Conservation (phyloP, 768 basidiomycete species). For the Postia placenta region DNA sequence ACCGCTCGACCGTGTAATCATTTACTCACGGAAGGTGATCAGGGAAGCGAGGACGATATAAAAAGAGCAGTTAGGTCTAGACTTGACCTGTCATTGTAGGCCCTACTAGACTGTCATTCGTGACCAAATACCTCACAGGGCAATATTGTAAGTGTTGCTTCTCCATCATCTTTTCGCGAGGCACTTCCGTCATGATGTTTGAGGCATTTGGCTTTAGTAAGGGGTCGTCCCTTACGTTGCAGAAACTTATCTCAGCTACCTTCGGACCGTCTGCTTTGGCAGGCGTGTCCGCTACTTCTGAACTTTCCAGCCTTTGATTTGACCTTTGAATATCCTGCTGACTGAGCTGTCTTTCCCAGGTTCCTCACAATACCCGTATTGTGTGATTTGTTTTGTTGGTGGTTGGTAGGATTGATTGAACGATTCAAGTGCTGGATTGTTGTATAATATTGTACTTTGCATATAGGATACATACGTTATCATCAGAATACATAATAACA, state of each 20-base stretch:
- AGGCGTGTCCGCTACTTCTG: slow-evolving; percentile 41
- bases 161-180: background rate
- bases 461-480: background rate
- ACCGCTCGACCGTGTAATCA: background rate
- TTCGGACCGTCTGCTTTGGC: slow-evolving; percentile 52
- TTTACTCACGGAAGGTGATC: background rate
- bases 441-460: background rate
- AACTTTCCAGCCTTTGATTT: slow-evolving; percentile 14
- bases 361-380: background rate
- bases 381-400: background rate
- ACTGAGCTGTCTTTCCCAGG: background rate
- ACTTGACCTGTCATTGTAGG: background rate
- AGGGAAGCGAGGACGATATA: slow-evolving; percentile 13
- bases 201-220: slow-evolving; percentile 94
- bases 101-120: no score
- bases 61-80: slow-evolving; percentile 3
- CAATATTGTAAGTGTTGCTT: background rate
- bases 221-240: slow-evolving; percentile 50
- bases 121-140: no score
- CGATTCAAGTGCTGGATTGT: background rate
- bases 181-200: slow-evolving; percentile 56
- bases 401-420: background rate
- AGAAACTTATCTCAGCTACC: slow-evolving; percentile 91
- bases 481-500: background rate
- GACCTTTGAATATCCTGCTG: background rate